Evolutionary conservation across 2,329 filamentous ascomycete genomes (phyloP), one percentile per base, ranked within the genome.

Genomic region (Cladorrhinum sp.): DNA sequence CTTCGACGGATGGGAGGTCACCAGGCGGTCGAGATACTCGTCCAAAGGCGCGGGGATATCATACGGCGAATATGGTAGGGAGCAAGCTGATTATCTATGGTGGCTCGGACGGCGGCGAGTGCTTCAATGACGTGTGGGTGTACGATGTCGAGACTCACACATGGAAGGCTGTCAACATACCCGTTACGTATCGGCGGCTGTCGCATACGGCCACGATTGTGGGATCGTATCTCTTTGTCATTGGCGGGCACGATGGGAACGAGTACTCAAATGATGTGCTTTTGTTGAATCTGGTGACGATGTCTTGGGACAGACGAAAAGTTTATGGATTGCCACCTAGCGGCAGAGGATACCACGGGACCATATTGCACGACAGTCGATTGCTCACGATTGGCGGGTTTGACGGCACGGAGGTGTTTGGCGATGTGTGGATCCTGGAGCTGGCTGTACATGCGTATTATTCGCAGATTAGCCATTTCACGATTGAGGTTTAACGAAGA

Each of bases 51-150:
- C 77, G 87, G 53, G 87, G 87, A 55, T 90, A 90, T 70, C 87
- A 90, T 72, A 89, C 87, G 3, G 86, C 87, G 64, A 90, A 89
- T 70, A 89, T 90, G 81, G 86, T 89, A 49, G 86, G 86, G 64
- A 82, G 81, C 73, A 90, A 90, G 75, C 81, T 90, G 63, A 89
- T 90, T 71, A 85, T 90, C 67, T 89, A 84, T 70, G 87, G 87
- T 41, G 87, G 87, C 32, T 88, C 85, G 2, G 87, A 90, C 70
- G 87, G 87, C 65, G 85, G 85, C 55, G 86, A 89, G 73, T 90
- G 87, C 74, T 90, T 90, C 74, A 82, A 86, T 70, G 87, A 90
- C 68, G 86, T 90, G 45, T 90, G 87, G 87, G 83, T 90, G 27
- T 89, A 88, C 74, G 86, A 90, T 70, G 82, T 89, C 5, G 86